Base-by-base conservation (phyloP, 257 asterid species). In the Nicotiana otophora region DNA sequence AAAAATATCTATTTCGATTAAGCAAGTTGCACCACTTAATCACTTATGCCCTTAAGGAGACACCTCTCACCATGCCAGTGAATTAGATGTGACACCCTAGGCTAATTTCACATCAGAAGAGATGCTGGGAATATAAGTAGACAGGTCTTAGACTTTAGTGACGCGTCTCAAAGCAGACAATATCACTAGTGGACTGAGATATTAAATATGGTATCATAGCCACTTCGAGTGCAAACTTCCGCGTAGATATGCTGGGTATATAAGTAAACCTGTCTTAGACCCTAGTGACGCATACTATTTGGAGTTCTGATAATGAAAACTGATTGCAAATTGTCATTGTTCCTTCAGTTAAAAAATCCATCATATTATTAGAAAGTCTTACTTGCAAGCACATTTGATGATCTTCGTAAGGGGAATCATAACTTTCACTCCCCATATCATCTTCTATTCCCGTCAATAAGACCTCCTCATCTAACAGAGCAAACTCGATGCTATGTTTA, bases 341-440 rank as follows among this genome's bases (percentile, higher is more conserved):
- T 11, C 16, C 17, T 51, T 51, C 15, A 12, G 74, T 42, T 0
- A 66, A 66, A 9, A 23, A 36, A 26, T 7, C 26, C 42, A 66
- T 20, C 33, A 66, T 66, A 36, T 53, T 3, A 53, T 4, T 53
- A 14, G 12, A 53, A 12, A 26, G 48, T 17, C 91, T 91, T 87
- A 92, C 97, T 81, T 89, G 92, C 84, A 78, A 66, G 67, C 95
- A 91, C 89, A 84, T 86, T 26, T 11, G 82, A 83, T 62, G 93
- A 88, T 91, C 94, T 87, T 90, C 83, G 10, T 65, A 74, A 10
- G 85, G 81, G 72, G 89, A 86, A 88, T 46, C 55, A 51, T 48
- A 17, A 62, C 77, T 83, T 82, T 81, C 92, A 60, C 81, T 82
- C 19, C 82, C 83, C 51, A 28, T 82, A 12, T 28, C 42, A 64